Evolutionary conservation across 805 yeast genomes (phyloP).

Genomic region (Candida broadrunensis): DNA sequence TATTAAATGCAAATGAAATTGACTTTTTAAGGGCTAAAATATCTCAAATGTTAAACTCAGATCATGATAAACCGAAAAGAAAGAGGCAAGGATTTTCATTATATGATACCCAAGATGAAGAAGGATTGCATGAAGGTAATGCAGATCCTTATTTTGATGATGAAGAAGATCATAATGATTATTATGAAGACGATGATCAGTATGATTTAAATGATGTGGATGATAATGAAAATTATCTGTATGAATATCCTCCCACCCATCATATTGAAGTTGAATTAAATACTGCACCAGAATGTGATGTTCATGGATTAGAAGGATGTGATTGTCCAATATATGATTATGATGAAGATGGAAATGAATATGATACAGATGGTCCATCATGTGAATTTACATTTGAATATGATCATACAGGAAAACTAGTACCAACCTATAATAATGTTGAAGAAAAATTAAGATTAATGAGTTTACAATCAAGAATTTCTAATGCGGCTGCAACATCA

Average conservation of each 20-base stretch:
- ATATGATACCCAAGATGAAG: conserved; percentile 39
- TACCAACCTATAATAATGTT: conserved; percentile 38
- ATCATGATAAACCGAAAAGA: neutral
- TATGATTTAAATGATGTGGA: conserved; percentile 36
- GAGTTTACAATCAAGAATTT: conserved; percentile 20
- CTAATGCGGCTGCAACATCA: neutral
- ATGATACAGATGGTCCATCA: conserved; percentile 32
- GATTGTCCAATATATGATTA: conserved; percentile 19
- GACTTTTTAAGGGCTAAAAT: conserved; percentile 25
- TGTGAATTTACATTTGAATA: conserved; percentile 46
- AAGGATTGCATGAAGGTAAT: conserved; percentile 35
- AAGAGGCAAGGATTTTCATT: conserved; percentile 22
- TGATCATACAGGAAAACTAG: conserved; percentile 36
- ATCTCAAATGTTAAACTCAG: conserved; percentile 17
- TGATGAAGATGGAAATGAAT: conserved; percentile 10
- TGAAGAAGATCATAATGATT: conserved; percentile 5
- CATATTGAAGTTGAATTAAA: conserved; percentile 43
- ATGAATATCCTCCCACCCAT: conserved; percentile 30
- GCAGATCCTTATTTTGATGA: conserved; percentile 15
- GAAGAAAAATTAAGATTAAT: conserved; percentile 35
- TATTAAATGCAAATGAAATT: conserved; percentile 24
- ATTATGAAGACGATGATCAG: conserved; percentile 28
- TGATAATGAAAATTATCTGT: conserved; percentile 24
- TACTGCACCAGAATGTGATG: conserved; percentile 28
- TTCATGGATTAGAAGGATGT: conserved; percentile 24